Conservation (phyloP, 2,329 filamentous ascomycete genomes). For the Penicillium sp. region DNA sequence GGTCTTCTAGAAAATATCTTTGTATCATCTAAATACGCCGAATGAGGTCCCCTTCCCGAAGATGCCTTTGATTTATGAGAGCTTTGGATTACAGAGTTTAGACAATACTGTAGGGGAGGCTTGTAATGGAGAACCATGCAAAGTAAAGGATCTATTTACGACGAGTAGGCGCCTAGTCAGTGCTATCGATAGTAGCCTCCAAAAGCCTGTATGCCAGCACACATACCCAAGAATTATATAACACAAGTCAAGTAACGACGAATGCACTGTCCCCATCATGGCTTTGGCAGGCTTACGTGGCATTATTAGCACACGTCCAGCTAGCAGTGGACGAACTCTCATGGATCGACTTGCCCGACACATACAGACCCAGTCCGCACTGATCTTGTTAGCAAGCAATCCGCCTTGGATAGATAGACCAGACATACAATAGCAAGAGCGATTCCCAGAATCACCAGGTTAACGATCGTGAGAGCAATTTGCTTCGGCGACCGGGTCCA, state of each 20-base stretch:
- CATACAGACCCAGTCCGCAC: slow-evolving; percentile 42
- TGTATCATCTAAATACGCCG: too few species aligned
- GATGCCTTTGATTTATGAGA: too few species aligned
- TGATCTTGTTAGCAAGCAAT: slow-evolving; percentile 9
- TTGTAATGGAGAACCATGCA: too few species aligned
- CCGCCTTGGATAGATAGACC: background rate
- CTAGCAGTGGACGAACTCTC: slow-evolving; percentile 29
- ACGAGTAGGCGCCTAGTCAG: slow-evolving; percentile 8
- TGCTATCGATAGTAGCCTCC: slow-evolving; percentile 1
- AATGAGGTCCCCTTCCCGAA: too few species aligned
- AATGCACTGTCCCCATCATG: background rate
- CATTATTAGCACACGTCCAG: slow-evolving; percentile 40
- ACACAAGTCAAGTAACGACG: background rate
- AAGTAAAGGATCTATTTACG: slow-evolving; percentile 10
- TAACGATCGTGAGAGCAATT: slow-evolving; percentile 41
- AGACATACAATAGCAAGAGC: slow-evolving; percentile 27
- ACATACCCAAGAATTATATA: slow-evolving; percentile 2
- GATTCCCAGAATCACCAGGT: slow-evolving; percentile 38
- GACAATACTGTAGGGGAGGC: too few species aligned
- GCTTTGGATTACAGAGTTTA: too few species aligned
- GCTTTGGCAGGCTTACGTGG: slow-evolving; percentile 8
- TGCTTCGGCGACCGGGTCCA: slow-evolving; percentile 41
- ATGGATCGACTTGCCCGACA: slow-evolving; percentile 38
- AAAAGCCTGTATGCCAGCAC: background rate
- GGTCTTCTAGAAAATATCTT: too few species aligned